Evolutionary conservation across 805 yeast species (phyloP).

Genomic region (Metschnikowia koreensis): DNA sequence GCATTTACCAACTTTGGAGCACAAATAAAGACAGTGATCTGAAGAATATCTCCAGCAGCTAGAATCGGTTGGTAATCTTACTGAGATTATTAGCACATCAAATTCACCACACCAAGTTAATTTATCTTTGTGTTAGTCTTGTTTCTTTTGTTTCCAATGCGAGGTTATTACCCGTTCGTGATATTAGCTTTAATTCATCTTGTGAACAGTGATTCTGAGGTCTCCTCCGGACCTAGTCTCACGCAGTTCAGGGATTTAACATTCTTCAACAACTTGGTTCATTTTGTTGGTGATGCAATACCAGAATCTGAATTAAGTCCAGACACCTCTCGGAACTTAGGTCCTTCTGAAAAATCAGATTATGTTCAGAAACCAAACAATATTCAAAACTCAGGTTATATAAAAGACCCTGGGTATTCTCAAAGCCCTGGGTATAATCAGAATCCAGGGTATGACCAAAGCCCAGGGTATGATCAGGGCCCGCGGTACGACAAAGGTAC

Average conservation of each 20-base stretch:
- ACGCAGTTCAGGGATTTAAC: constrained; percentile 8
- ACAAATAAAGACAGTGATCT: background rate
- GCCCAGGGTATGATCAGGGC: background rate
- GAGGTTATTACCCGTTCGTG: background rate
- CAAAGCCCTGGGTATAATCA: background rate
- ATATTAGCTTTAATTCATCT: background rate
- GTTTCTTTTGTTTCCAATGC: background rate
- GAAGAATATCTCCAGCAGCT: background rate
- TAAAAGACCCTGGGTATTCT: background rate
- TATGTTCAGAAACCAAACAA: background rate
- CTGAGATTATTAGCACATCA: no score
- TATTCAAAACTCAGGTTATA: background rate
- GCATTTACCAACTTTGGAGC: background rate
- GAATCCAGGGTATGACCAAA: background rate
- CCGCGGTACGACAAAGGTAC: background rate
- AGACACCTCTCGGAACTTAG: no score
- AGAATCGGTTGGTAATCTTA: no score
- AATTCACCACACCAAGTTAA: no score
- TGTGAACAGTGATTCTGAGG: constrained; percentile 1
- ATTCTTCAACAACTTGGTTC: constrained; percentile 9
- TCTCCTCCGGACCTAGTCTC: background rate
- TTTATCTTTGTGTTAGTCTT: background rate
- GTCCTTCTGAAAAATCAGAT: no score
- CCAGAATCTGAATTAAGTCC: background rate
- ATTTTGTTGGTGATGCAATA: constrained; percentile 5